These are phyloP conservation scores for Phytophthora sansomeana DNA, from an alignment of 352 stramenopile species.

Conservation along the genomic window DNA sequence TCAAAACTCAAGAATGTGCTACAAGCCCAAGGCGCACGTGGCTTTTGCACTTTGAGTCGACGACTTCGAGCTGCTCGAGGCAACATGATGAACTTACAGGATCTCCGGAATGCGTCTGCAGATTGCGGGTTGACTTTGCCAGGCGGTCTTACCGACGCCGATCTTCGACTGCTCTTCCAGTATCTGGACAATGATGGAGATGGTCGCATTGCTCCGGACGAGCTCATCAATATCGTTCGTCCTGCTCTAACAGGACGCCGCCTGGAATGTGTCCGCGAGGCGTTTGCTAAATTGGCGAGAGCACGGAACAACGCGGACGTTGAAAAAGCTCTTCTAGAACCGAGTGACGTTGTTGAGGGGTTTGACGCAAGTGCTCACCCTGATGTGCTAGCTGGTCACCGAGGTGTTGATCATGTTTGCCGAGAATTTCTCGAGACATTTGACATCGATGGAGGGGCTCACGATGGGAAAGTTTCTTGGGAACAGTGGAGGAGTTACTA, in stretches of 20 bases:
- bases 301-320: conserved; percentile 28
- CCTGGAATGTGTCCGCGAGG: conserved; percentile 74
- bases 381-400: conserved; percentile 77
- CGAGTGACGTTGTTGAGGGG: conserved; percentile 77
- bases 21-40: conserved; percentile 65
- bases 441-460: conserved; percentile 65
- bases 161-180: conserved; percentile 78
- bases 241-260: conserved; percentile 78
- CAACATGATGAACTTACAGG: conserved; percentile 74
- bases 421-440: conserved; percentile 90
- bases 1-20: conserved; percentile 54
- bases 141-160: conserved; percentile 50
- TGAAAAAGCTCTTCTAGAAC: conserved; percentile 75
- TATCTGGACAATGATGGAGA: conserved; percentile 86
- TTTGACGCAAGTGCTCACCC: conserved; percentile 90
- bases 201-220: conserved; percentile 81
- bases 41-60: conserved; percentile 81
- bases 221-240: conserved; percentile 88
- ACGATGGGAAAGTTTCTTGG: conserved; percentile 78
- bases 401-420: conserved; percentile 72
- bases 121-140: conserved; percentile 59
- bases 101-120: conserved; percentile 77
- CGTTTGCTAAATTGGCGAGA: conserved; percentile 88
- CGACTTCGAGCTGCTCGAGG: conserved; percentile 33
- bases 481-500: conserved; percentile 89